Evolutionary conservation across 495 filamentous ascomycete species (phyloP).

Genomic region (Trichoderma orchidacearum): DNA sequence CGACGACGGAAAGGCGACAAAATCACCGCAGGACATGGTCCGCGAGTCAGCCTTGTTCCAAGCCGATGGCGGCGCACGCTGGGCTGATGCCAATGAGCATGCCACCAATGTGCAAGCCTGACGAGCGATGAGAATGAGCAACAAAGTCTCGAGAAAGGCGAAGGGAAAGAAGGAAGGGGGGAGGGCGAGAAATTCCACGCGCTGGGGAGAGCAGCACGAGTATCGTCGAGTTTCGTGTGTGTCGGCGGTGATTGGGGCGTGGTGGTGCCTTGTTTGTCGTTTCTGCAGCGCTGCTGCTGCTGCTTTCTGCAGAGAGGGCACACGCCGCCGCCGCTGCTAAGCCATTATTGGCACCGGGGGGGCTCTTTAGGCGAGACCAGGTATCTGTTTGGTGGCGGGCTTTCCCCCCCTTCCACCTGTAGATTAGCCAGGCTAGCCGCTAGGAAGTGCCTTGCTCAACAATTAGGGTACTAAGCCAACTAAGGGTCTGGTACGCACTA

Average conservation of each 20-base stretch:
- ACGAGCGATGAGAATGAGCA: no score
- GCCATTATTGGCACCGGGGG: not conserved
- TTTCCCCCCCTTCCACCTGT: no score
- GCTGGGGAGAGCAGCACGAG: no score
- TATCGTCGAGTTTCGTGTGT: slow-evolving; percentile 1
- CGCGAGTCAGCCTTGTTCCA: not conserved
- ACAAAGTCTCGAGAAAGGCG: no score
- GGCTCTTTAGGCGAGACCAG: not conserved
- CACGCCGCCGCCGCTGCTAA: not conserved
- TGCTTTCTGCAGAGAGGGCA: not conserved
- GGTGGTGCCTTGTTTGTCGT: not conserved
- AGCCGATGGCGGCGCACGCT: not conserved
- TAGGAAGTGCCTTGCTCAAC: no score
- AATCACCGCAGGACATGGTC: not conserved
- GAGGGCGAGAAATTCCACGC: not conserved
- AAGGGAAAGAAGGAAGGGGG: not conserved
- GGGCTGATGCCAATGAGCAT: not conserved
- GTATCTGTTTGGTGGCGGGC: not conserved
- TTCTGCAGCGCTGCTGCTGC: not conserved
- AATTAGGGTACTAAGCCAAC: no score
- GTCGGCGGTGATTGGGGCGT: not conserved
- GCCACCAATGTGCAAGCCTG: not conserved
- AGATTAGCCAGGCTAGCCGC: not conserved
- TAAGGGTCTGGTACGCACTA: no score
- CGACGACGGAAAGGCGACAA: not conserved